Evolutionary conservation across 495 filamentous ascomycete species (phyloP), one percentile per base, ranked within the genome.

Genomic region (Penicillium coprophilum): DNA sequence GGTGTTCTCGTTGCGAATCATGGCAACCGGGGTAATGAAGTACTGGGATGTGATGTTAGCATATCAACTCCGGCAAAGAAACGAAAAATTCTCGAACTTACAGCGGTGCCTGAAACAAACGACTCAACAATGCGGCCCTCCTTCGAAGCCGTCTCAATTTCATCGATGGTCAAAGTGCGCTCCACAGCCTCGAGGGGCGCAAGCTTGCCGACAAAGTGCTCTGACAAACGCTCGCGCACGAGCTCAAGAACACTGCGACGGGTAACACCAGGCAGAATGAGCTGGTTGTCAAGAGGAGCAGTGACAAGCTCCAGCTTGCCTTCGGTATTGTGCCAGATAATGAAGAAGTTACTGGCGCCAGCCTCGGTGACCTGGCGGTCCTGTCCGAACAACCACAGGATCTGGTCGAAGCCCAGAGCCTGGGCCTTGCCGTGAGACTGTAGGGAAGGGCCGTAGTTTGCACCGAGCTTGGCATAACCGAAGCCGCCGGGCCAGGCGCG

Each of bases 401-500:
- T 87, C 78, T 96, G 92, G 63, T 92, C 81, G 60, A 85, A 96
- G 4, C 92, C 92, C 52, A 79, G 69, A 11, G 74, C 77, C 53
- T 80, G 74, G 8, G 92, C 92, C 67, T 90, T 85, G 36, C 79
- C 76, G 41, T 92, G 90, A 2, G 90, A 87, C 54, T 88, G 79
- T 39, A 96, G 75, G 23, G 79, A 84, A 7, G 92, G 92, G 0
- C 91, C 92, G 68, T 96, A 96, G 77, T 96, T 96, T 24, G 91
- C 92, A 45, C 91, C 91, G 11, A 96, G 84, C 74, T 96, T 96
- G 46, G 90, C 90, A 60, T 85, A 91, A 0, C 92, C 91, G 65
- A 93, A 94, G 27, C 92, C 92, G 38, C 92, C 92, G 27, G 92
- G 92, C 92, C 92, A 96, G 15, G 92, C 92, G 44, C 92, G 86